Base-by-base conservation (phyloP, 805 yeast genomes). In the Hanseniaspora singularis region DNA sequence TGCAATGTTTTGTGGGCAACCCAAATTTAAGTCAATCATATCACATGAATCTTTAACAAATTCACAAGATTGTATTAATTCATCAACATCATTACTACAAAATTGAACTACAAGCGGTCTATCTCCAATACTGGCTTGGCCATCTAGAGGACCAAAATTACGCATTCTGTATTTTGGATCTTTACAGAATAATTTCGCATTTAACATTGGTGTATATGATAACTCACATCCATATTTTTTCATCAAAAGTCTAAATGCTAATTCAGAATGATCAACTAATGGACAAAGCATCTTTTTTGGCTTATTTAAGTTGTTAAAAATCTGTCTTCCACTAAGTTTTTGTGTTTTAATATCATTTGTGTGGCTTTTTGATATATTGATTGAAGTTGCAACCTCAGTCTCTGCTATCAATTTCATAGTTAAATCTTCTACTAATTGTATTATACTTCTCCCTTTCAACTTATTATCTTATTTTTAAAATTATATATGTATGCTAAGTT, bases 1-100 rank as follows among this genome's bases (percentile, higher is more conserved):
- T 0, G 99, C 99, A 51, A 92, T 92, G 1, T 96, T 96, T 63
- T 92, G 99, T 0, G 99, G 99, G 63, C 99, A 92, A 0, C 99
- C 99, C 49, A 92, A 69, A 57, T 92, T 92, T 54, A 92, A 71
- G 64, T 92, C 98, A 22, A 92, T 94, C 0, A 96, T 98, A 65
- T 89, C 97, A 63, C 97, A 89, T 51, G 75, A 70, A 43, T 79
- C 83, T 49, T 79, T 84, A 2, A 92, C 94, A 20, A 69, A 67
- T 54, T 73, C 71, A 1, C 97, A 97, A 2, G 98, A 97, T 38
- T 70, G 61, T 12, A 92, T 64, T 22, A 92, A 67, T 54, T 76
- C 77, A 6, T 86, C 94, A 0, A 96, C 89, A 55, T 92, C 94
- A 61, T 92, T 92, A 6, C 96, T 97, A 62, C 97, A 92, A 57